A percentile compares a stretch with the other conserved stretches of the same genome.
Conservation (phyloP, 805 yeast species). For the Scheffersomyces lignosus region DNA sequence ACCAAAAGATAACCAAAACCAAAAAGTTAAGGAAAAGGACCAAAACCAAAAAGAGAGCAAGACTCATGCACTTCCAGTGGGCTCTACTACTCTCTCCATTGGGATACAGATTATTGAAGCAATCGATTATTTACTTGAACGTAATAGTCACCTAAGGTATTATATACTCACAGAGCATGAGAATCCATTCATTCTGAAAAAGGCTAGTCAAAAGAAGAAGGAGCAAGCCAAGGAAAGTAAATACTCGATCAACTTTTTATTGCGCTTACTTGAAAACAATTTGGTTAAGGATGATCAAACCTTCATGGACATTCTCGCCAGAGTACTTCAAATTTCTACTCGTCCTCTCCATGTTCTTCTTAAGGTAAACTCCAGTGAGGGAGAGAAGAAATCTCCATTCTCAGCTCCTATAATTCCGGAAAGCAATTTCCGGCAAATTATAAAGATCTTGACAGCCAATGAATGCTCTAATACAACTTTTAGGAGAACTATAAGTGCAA, state of each 20-base stretch:
- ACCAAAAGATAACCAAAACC: conserved; percentile 12
- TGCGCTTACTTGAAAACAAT: conserved; percentile 60
- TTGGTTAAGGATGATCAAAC: conserved; percentile 71
- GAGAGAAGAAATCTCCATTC: conserved; percentile 21
- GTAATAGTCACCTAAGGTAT: conserved; percentile 65
- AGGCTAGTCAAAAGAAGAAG: conserved; percentile 24
- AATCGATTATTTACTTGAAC: conserved; percentile 66
- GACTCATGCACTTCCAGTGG: conserved; percentile 47
- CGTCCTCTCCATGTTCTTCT: conserved; percentile 63
- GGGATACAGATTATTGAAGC: conserved; percentile 80
- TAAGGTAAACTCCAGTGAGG: conserved; percentile 19
- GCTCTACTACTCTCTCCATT: conserved; percentile 65
- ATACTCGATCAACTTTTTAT: conserved; percentile 72
- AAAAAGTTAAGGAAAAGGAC: conserved; percentile 5
- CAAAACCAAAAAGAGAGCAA: conserved; percentile 5
- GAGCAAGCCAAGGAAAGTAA: conserved; percentile 40
- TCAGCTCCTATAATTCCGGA: conserved; percentile 66
- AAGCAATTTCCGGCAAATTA: conserved; percentile 58
- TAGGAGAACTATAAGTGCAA: conserved; percentile 76
- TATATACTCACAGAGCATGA: conserved; percentile 79
- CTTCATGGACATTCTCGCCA: conserved; percentile 73
- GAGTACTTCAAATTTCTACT: conserved; percentile 74
- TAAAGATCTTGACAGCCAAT: conserved; percentile 69
- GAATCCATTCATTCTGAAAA: conserved; percentile 37
- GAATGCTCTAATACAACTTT: conserved; percentile 85